Conservation (phyloP, 495 filamentous ascomycete species). For the Talaromyces liani region DNA sequence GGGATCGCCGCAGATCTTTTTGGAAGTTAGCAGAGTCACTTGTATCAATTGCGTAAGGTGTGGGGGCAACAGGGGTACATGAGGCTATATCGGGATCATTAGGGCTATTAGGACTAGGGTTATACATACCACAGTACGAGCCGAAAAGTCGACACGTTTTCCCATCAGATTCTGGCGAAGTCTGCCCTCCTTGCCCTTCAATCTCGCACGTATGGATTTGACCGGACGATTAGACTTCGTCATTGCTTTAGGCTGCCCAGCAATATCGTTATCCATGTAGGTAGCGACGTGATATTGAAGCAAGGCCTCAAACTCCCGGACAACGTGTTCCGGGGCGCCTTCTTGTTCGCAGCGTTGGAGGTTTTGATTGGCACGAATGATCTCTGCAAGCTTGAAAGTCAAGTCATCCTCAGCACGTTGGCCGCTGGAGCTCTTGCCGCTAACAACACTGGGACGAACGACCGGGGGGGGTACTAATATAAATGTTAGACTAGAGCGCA, state of each 20-base stretch:
- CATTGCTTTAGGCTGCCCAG: slow-evolving; percentile 87
- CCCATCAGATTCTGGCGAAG: slow-evolving; percentile 98
- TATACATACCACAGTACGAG: slow-evolving; percentile 67
- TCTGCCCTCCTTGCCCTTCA: slow-evolving; percentile 98
- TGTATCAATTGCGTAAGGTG: background rate
- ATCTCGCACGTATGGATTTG: slow-evolving; percentile 88
- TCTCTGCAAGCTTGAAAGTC: slow-evolving; percentile 97
- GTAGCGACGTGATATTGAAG: slow-evolving; percentile 98
- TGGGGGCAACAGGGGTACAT: background rate
- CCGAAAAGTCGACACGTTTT: slow-evolving; percentile 98
- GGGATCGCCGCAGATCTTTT: slow-evolving; percentile 52
- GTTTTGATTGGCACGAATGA: slow-evolving; percentile 94
- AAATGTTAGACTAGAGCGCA: no score
- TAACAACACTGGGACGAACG: slow-evolving; percentile 89
- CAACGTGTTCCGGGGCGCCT: slow-evolving; percentile 82
- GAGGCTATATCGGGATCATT: background rate
- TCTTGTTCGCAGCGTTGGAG: slow-evolving; percentile 81
- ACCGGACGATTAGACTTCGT: slow-evolving; percentile 95
- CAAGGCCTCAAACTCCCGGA: slow-evolving; percentile 79
- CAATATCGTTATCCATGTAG: slow-evolving; percentile 99
- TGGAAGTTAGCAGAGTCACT: background rate
- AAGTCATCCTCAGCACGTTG: slow-evolving; percentile 94
- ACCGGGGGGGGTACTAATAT: slow-evolving; percentile 75
- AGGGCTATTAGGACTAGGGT: background rate
- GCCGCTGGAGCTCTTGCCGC: slow-evolving; percentile 82